Percentiles rank a stretch among this genome's conserved stretches.
Evolutionary conservation across 768 basidiomycete genomes (phyloP).

Genomic region (Tremella yokohamensis): DNA sequence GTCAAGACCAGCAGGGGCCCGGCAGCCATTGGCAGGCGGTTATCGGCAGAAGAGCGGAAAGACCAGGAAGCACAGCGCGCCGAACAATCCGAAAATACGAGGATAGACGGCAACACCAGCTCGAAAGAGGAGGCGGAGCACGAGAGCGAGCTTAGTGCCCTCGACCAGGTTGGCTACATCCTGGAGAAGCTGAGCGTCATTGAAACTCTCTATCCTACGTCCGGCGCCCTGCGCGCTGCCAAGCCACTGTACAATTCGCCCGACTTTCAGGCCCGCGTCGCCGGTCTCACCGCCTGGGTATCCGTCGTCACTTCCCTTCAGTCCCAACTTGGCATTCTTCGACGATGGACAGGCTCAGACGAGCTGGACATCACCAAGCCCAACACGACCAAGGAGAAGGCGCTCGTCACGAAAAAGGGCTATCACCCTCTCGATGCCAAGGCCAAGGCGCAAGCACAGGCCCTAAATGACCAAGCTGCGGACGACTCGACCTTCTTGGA

Average conservation of each 20-base stretch:
- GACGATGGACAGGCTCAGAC: slow-evolving; percentile 90
- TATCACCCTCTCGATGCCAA: slow-evolving; percentile 43
- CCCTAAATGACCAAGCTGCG: slow-evolving; percentile 39
- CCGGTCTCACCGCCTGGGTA: slow-evolving; percentile 87
- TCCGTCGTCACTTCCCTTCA: slow-evolving; percentile 82
- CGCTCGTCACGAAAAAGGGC: slow-evolving; percentile 38
- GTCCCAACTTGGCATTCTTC: slow-evolving; percentile 72
- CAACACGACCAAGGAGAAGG: slow-evolving; percentile 62
- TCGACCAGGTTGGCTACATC: slow-evolving; percentile 52
- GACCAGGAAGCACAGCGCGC: neutral
- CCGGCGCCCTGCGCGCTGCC: slow-evolving; percentile 74
- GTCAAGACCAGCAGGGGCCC: slow-evolving; percentile 50
- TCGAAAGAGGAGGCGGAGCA: slow-evolving; percentile 36
- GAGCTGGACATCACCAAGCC: slow-evolving; percentile 83
- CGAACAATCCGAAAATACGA: slow-evolving; percentile 38
- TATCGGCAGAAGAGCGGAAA: slow-evolving; percentile 7
- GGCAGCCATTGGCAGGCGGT: neutral
- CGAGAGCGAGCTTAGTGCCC: slow-evolving; percentile 32
- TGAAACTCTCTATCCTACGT: slow-evolving; percentile 79
- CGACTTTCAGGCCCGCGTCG: slow-evolving; percentile 73
- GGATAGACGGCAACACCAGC: slow-evolving; percentile 44
- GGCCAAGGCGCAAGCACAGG: slow-evolving; percentile 22
- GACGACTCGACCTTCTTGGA: slow-evolving; percentile 87
- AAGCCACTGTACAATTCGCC: slow-evolving; percentile 66
- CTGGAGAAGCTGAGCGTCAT: slow-evolving; percentile 74